Evolutionary conservation across 108 stramenopile species (phyloP).

Genomic region (Schizochytrium sp.): DNA sequence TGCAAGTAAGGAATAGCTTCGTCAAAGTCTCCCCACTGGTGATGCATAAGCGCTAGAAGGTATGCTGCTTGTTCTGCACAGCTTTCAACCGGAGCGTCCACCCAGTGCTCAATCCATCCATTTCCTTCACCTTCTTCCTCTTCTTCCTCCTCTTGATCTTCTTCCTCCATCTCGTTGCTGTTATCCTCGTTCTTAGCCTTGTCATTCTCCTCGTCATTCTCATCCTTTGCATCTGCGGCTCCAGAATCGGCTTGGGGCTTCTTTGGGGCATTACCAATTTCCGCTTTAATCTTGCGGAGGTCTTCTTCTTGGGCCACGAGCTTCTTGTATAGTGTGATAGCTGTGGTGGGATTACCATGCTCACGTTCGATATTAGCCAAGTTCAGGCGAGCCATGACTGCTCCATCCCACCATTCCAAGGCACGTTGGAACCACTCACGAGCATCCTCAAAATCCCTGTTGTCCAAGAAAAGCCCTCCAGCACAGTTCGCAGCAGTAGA

Average conservation of each 20-base stretch:
- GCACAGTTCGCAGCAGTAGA: conserved; percentile 49
- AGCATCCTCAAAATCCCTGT: not conserved
- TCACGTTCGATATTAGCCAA: conserved; percentile 50
- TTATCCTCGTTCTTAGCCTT: not conserved
- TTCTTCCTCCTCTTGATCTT: not conserved
- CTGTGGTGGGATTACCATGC: conserved; percentile 14
- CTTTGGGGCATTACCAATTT: too few species aligned
- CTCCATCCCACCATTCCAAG: not conserved
- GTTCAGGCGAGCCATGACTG: conserved; percentile 43
- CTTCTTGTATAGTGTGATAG: not conserved
- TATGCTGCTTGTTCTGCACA: conserved; percentile 39
- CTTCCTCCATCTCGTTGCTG: not conserved
- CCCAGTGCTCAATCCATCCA: not conserved
- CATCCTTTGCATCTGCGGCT: not conserved
- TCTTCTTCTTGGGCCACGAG: not conserved
- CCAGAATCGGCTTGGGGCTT: too few species aligned
- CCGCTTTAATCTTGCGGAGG: not conserved
- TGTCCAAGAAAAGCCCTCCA: not conserved
- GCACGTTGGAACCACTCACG: conserved; percentile 16
- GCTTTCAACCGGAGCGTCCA: not conserved
- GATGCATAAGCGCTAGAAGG: conserved; percentile 31
- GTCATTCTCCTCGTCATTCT: not conserved
- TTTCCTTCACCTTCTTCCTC: not conserved
- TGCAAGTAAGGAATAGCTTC: not conserved
- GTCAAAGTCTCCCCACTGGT: conserved; percentile 21